Conservation (phyloP, 768 basidiomycete genomes). For the Boletus barrowsii region DNA sequence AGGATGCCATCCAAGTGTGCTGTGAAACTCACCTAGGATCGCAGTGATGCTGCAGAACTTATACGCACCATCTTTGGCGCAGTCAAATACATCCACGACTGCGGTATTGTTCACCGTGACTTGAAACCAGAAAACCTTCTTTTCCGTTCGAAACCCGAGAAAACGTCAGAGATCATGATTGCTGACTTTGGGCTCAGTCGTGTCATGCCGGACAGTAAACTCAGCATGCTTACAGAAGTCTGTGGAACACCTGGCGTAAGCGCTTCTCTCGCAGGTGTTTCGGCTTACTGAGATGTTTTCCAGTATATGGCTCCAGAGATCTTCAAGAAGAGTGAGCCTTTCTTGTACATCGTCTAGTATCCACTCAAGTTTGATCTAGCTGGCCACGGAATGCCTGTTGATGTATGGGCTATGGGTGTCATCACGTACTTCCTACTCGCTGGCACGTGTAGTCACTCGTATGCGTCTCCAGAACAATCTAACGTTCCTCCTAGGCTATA, state of each 20-base stretch:
- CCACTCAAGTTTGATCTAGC: slow-evolving; percentile 38
- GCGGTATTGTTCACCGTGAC: slow-evolving; percentile 94
- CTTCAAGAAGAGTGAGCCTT: slow-evolving; percentile 74
- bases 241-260: slow-evolving; percentile 89
- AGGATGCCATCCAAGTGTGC: not conserved
- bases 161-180: slow-evolving; percentile 90
- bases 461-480: not conserved
- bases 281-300: slow-evolving; percentile 3
- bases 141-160: slow-evolving; percentile 82
- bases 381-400: slow-evolving; percentile 93
- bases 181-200: slow-evolving; percentile 95
- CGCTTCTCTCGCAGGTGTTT: slow-evolving; percentile 7
- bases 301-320: slow-evolving; percentile 97
- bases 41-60: slow-evolving; percentile 84
- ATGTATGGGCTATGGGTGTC: slow-evolving; percentile 97
- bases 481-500: slow-evolving; percentile 58
- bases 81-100: slow-evolving; percentile 87
- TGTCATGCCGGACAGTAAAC: slow-evolving; percentile 87
- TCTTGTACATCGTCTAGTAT: not conserved
- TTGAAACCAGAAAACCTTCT: slow-evolving; percentile 97
- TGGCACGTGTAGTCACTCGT: slow-evolving; percentile 30
- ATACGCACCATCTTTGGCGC: slow-evolving; percentile 83
- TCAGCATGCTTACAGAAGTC: slow-evolving; percentile 87
- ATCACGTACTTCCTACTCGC: slow-evolving; percentile 96
- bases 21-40: slow-evolving; percentile 25